Conservation (phyloP, 192 early-diverging fungal species). For the Lobosporangium transversale region DNA sequence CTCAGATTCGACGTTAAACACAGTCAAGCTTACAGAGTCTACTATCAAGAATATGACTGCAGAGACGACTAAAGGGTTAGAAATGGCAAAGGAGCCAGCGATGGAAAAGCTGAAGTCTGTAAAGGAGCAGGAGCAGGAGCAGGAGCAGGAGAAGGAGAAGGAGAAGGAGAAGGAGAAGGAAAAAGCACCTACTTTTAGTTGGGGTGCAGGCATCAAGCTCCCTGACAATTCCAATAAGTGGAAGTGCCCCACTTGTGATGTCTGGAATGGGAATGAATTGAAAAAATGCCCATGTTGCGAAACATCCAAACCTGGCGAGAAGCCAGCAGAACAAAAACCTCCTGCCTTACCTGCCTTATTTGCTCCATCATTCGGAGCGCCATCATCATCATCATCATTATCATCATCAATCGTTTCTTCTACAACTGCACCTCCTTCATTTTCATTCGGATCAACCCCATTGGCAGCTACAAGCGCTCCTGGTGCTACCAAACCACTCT, state of each 20-base stretch:
- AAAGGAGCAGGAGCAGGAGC: slow-evolving; percentile 16
- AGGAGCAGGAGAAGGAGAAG: slow-evolving; percentile 19
- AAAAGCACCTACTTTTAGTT: background rate
- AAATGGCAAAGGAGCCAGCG: slow-evolving; percentile 21
- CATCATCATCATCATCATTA: background rate
- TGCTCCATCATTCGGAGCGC: background rate
- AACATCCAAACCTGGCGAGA: background rate
- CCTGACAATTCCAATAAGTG: slow-evolving; percentile 27
- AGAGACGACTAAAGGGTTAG: too few relatives aligned
- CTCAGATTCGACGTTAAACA: background rate
- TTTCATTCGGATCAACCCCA: background rate
- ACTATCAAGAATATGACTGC: too few relatives aligned
- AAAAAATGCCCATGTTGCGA: slow-evolving; percentile 19
- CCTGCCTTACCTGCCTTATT: slow-evolving; percentile 10
- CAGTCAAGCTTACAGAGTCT: background rate
- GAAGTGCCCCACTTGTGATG: slow-evolving; percentile 43
- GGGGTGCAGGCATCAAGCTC: background rate
- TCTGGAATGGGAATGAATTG: slow-evolving; percentile 8
- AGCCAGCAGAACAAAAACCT: background rate
- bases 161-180: slow-evolving; percentile 8
- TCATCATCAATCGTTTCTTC: background rate
- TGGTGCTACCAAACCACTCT: background rate
- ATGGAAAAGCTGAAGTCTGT: slow-evolving; percentile 3
- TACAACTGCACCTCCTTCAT: slow-evolving; percentile 1
- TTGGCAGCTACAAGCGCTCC: background rate